Percentiles rank a stretch among this genome's conserved stretches.
Evolutionary conservation across 2,329 filamentous ascomycete genomes (phyloP).

Genomic region (Alternaria sp.): DNA sequence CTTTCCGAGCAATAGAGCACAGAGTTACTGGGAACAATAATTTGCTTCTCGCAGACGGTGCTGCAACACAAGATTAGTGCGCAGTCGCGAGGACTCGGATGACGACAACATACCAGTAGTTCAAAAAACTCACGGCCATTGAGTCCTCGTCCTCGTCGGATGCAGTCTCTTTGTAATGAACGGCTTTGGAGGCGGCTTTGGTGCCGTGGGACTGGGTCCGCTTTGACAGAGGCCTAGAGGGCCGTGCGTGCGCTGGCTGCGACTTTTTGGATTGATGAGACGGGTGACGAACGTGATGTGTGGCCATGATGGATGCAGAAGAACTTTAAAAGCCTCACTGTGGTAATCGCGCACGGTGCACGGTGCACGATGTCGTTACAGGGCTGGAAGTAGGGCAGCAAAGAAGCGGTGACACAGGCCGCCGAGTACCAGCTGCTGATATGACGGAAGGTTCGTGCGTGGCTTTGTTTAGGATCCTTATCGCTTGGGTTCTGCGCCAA

Average conservation of each 20-base stretch:
- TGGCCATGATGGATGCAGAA: slow-evolving; percentile 42
- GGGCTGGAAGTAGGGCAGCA: slow-evolving; percentile 29
- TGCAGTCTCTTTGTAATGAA: slow-evolving; percentile 33
- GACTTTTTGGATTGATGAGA: slow-evolving; percentile 46
- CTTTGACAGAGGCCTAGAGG: slow-evolving; percentile 44
- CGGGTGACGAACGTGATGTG: slow-evolving; percentile 43
- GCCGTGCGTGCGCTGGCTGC: slow-evolving; percentile 42
- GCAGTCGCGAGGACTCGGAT: neutral
- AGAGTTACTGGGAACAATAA: slow-evolving; percentile 64
- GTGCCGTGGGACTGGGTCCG: slow-evolving; percentile 39
- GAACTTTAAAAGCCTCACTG: slow-evolving; percentile 44
- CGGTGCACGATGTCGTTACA: slow-evolving; percentile 37
- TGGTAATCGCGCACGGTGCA: slow-evolving; percentile 43
- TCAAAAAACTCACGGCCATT: slow-evolving; percentile 60
- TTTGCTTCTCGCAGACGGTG: slow-evolving; percentile 70
- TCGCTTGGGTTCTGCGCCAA: slow-evolving; percentile 40
- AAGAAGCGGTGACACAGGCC: slow-evolving; percentile 49
- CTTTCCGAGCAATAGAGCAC: slow-evolving; percentile 70
- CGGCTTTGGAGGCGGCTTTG: slow-evolving; percentile 35
- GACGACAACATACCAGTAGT: slow-evolving; percentile 56
- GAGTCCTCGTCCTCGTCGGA: slow-evolving; percentile 54
- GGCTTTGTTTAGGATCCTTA: slow-evolving; percentile 48
- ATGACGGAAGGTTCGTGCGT: slow-evolving; percentile 44
- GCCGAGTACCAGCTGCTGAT: slow-evolving; percentile 36
- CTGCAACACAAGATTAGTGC: slow-evolving; percentile 46